Evolutionary conservation across 2,329 filamentous ascomycete genomes (phyloP), one percentile per base, ranked within the genome.

Genomic region (Pseudocercospora pini-densiflorae): DNA sequence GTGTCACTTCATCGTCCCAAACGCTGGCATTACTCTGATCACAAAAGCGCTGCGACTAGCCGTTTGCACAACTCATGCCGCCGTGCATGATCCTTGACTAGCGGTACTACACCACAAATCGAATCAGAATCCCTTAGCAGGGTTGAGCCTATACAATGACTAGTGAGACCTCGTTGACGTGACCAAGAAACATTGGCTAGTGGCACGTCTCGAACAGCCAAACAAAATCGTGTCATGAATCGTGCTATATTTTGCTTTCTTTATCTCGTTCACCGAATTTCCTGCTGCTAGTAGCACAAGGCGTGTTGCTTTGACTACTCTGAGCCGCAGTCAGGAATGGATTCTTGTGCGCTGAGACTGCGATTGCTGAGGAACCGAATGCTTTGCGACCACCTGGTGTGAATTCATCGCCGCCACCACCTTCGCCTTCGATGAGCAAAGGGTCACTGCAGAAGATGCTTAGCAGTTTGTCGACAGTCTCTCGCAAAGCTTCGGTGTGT

Each of bases 391-490:
- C 76, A 40, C 75, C 74, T 1, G 75, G 75, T 21, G 76, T 76
- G 55, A 69, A 64, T 43, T 75, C 68, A 40, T 75, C 72, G 0
- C 55, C 59, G 2, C 31, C 29, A 19, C 23, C 63, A 19, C 23
- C 63, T 8, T 60, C 53, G 16, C 66, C 27, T 7, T 67, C 68
- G 5, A 45, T 19, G 5, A 73, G 70, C 5, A 83, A 68, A 5
- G 82, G 82, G 71, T 85, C 55, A 8, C 67, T 77, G 63, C 82
- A 82, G 64, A 83, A 85, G 4, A 85, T 76, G 0, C 71, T 75
- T 0, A 86, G 74, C 1, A 86, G 71, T 66, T 77, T 78, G 60
- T 85, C 83, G 0, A 84, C 83, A 0, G 80, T 77, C 58, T 85
- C 81, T 19, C 82, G 78, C 43, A 85, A 70, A n/a, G 72, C 74